These are phyloP conservation scores for Mortierella polycephala DNA, from an alignment of 371 early-diverging fungal genomes.

Conservation along the genomic window DNA sequence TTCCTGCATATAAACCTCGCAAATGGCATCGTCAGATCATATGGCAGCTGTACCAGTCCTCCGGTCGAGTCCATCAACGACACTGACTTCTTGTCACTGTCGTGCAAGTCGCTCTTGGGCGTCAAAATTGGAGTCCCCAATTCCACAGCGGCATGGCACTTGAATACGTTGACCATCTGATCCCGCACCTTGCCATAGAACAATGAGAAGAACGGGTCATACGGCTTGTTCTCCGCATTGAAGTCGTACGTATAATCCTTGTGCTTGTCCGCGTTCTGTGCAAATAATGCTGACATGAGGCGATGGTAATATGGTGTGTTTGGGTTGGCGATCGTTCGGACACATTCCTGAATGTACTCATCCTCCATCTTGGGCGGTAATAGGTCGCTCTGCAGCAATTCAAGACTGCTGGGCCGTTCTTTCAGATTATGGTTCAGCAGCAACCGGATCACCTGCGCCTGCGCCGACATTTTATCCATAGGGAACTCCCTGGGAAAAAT, in stretches of 20 bases:
- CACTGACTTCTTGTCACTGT: conserved; percentile 78
- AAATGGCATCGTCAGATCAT: conserved; percentile 94
- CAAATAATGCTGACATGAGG: conserved; percentile 86
- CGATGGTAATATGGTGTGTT: conserved; percentile 88
- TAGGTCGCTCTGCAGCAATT: conserved; percentile 81
- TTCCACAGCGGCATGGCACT: conserved; percentile 89
- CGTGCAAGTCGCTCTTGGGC: conserved; percentile 82
- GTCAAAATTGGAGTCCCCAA: conserved; percentile 85
- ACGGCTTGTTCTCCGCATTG: conserved; percentile 64
- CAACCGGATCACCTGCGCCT: conserved; percentile 75
- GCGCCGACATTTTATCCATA: conserved; percentile 64
- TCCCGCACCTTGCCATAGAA: conserved; percentile 80
- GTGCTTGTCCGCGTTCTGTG: conserved; percentile 80
- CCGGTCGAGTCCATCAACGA: conserved; percentile 87
- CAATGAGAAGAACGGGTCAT: conserved; percentile 72
- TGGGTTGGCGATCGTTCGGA: conserved; percentile 90
- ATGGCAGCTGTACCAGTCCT: conserved; percentile 86
- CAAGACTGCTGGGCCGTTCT: conserved; percentile 85
- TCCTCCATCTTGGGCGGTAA: conserved; percentile 92
- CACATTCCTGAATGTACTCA: conserved; percentile 91
- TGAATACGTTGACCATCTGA: conserved; percentile 82
- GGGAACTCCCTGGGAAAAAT: conserved; percentile 85
- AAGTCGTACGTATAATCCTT: conserved; percentile 94
- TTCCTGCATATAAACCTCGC: conserved; percentile 85
- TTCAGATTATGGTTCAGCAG: conserved; percentile 84